Evolutionary conservation across 2,329 filamentous ascomycete species (phyloP), one percentile per base, ranked within the genome.

Genomic region (Gnomoniopsis sp.): DNA sequence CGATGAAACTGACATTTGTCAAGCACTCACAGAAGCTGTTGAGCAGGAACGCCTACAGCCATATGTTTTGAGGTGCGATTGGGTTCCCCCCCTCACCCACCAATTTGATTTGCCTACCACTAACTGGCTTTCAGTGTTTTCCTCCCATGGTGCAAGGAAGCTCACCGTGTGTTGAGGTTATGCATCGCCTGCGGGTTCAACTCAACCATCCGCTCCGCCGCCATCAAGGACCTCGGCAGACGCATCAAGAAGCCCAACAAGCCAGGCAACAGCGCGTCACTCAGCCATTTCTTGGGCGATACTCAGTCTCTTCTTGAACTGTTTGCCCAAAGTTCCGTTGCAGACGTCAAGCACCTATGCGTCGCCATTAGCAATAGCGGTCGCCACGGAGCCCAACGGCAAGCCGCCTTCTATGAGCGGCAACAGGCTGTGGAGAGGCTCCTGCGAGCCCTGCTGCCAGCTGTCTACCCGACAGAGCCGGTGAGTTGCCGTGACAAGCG

Each of bases 401-500:
- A 41, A n/a, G 6, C 36, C 36, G 12, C 17, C 36, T 17, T 43
- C 30, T 14, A 26, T n/a, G 14, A 41, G n/a, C 43, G 52, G 23
- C 36, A 59, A 47, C 19, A 15, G 26, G 19, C 30, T n/a, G 48
- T 59, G 17, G 47, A 59, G 26, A 26, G 50, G 7, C 52, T 59
- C 52, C 47, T 59, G 38, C 46, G 47, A 7, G 52, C 26, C 4
- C 53, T 59, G n/a, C 26, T 59, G 19, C 57, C 57, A 19, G 52
- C 46, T 22, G 57, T 59, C 19, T 59, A 59, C 21, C 3, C 11
- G 2, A 46, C 52, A 11, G 2, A 50, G 46, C 7, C 17, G 36
- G 1, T 15, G 36, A 1, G 22, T 10, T 15, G 26, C 38, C 46
- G 26, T 38, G 57, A 59, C 57, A 59, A 21, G 8, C 57, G 57